phyloP scores from a whole-genome alignment of 2,329 filamentous ascomycete genomes.

The Talaromyces sp. region DNA sequence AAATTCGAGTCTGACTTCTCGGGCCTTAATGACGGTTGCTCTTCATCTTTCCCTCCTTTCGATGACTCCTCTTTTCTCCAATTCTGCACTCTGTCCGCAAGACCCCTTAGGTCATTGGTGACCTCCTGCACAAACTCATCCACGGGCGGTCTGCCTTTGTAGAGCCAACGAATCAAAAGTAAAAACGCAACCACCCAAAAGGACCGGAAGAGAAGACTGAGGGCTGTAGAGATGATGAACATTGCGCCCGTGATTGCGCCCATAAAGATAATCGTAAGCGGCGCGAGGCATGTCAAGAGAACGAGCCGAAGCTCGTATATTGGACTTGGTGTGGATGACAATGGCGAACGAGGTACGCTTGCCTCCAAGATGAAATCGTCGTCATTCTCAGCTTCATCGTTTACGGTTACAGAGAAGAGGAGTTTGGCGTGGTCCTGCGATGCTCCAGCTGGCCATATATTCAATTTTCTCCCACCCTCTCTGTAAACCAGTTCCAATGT shows the following conservation, averaged over 20 bases:
- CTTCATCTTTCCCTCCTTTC: conserved; percentile 3
- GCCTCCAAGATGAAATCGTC: not conserved
- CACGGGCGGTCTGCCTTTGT: conserved; percentile 9
- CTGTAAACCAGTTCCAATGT: not conserved
- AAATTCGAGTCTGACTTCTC: not conserved
- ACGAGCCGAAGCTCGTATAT: not conserved
- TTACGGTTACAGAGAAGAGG: conserved; percentile 1
- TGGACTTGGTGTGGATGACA: conserved; percentile 11
- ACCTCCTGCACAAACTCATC: conserved; percentile 4
- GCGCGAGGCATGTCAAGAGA: not conserved
- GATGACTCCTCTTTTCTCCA: not conserved
- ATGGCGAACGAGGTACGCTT: conserved; percentile 3
- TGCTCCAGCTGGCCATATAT: conserved; percentile 5
- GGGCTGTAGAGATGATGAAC: not conserved
- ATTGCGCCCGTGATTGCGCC: not conserved
- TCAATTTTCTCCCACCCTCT: not conserved
- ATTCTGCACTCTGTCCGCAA: not conserved
- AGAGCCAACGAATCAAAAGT: conserved; percentile 5
- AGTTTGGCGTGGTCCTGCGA: not conserved
- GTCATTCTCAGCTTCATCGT: not conserved
- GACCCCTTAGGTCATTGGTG: not conserved
- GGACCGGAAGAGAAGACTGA: not conserved
- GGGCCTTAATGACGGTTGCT: not conserved
- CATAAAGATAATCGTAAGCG: conserved; percentile 3
- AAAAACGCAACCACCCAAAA: conserved; percentile 1